Percentiles rank a stretch among this genome's conserved stretches.
Conservation (phyloP, 192 early-diverging fungal genomes). For the Phycomyces nitens region DNA sequence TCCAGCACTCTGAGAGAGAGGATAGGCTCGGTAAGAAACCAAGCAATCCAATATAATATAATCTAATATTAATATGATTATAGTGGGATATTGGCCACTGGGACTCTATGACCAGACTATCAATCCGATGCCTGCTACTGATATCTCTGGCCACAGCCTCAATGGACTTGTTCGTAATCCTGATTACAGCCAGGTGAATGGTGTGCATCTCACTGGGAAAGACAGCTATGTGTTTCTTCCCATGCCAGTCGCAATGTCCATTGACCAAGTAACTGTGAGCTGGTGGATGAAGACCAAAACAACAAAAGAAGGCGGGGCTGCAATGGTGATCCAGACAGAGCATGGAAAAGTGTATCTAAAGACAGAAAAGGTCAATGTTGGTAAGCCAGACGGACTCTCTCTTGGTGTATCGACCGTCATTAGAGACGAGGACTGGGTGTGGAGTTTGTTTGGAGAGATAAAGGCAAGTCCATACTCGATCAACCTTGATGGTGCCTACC, state of each 20-base stretch:
- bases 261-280: slow-evolving; percentile 24
- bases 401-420: background rate
- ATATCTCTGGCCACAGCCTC: slow-evolving; percentile 30
- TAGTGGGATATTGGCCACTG: slow-evolving; percentile 35
- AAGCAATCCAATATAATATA: background rate
- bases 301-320: slow-evolving; percentile 16
- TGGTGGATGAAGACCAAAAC: slow-evolving; percentile 31
- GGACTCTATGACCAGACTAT: background rate
- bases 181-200: background rate
- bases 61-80: background rate
- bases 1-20: background rate
- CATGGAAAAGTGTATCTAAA: slow-evolving; percentile 18
- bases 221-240: slow-evolving; percentile 27
- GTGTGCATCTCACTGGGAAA: slow-evolving; percentile 21
- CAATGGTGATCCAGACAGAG: slow-evolving; percentile 31
- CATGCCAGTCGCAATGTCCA: slow-evolving; percentile 13
- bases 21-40: slow-evolving; percentile 24
- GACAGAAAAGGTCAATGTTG: background rate
- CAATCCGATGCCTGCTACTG: slow-evolving; percentile 16
- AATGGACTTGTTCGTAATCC: slow-evolving; percentile 21
- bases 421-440: slow-evolving; percentile 3
- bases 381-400: background rate
- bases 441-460: background rate
- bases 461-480: background rate
- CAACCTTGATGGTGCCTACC: slow-evolving; percentile 6